Conservation (phyloP, 306 rosid species). For the Vicia faba region DNA sequence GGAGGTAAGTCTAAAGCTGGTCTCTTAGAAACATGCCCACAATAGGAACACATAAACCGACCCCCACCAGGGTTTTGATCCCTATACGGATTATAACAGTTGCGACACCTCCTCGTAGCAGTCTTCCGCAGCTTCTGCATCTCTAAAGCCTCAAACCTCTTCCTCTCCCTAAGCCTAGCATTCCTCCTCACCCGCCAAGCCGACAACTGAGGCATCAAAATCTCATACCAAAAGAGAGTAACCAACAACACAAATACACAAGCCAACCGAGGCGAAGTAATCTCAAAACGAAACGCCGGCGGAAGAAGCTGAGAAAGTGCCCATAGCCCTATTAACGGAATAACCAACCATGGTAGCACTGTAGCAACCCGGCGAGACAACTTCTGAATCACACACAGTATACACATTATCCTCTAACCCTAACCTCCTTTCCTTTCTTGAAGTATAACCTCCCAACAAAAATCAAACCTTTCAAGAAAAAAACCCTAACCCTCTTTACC, state of each 20-base stretch:
- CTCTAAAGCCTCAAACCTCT: constrained; percentile 87
- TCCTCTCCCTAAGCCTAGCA: constrained; percentile 82
- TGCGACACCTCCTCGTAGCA: constrained; percentile 85
- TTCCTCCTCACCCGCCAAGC: constrained; percentile 89
- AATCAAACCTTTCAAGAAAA: constrained; percentile 50
- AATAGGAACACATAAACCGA: constrained; percentile 92
- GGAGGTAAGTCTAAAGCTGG: constrained; percentile 90
- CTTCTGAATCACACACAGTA: constrained; percentile 99
- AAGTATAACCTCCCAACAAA: constrained; percentile 26
- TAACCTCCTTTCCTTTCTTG: constrained; percentile 24
- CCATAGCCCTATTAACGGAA: constrained; percentile 94
- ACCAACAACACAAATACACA: constrained; percentile 91
- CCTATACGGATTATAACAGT: constrained; percentile 87
- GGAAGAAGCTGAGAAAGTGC: constrained; percentile 98
- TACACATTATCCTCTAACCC: constrained; percentile 97
- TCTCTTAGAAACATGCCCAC: constrained; percentile 93
- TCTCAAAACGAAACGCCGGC: constrained; percentile 92
- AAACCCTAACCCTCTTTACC: constrained; percentile 51
- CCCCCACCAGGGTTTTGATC: constrained; percentile 99
- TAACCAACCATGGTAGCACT: constrained; percentile 98
- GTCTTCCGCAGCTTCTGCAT: constrained; percentile 90
- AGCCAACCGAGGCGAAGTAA: constrained; percentile 90
- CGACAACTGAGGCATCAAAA: constrained; percentile 96
- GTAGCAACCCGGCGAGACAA: constrained; percentile 99
- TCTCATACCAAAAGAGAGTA: constrained; percentile 98